Percentiles rank a stretch among this genome's conserved stretches.
Evolutionary conservation across 1,284 basidiomycete species (phyloP).

Genomic region (Cutaneotrichosporon sp.): DNA sequence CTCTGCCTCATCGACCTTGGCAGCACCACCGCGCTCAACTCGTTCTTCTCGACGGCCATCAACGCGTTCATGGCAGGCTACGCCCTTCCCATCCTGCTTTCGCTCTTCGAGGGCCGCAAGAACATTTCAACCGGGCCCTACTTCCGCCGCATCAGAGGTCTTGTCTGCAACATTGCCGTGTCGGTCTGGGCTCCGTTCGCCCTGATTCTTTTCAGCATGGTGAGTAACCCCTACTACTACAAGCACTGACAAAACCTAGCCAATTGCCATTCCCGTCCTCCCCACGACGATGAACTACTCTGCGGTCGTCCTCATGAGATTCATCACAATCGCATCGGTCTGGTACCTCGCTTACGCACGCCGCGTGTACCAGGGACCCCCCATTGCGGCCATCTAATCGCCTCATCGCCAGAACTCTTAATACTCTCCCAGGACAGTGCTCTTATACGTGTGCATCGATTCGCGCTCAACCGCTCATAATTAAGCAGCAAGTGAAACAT

Average conservation of each 20-base stretch:
- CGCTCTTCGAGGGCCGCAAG: slow-evolving; percentile 15
- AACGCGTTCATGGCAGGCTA: slow-evolving; percentile 22
- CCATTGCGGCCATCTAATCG: not conserved
- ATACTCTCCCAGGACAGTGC: too few species aligned
- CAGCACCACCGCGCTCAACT: slow-evolving; percentile 26
- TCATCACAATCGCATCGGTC: slow-evolving; percentile 46
- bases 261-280: slow-evolving; percentile 52
- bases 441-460: too few species aligned
- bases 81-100: slow-evolving; percentile 22
- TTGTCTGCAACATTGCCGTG: slow-evolving; percentile 17
- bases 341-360: slow-evolving; percentile 49
- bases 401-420: too few species aligned
- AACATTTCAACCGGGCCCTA: slow-evolving; percentile 14
- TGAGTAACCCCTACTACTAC: too few species aligned
- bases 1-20: slow-evolving; percentile 29
- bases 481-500: too few species aligned
- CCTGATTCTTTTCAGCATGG: slow-evolving; percentile 21
- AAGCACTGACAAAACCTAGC: not conserved
- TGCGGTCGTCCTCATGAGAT: slow-evolving; percentile 49
- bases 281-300: slow-evolving; percentile 54
- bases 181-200: slow-evolving; percentile 21
- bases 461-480: too few species aligned
- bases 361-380: slow-evolving; percentile 41
- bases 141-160: slow-evolving; percentile 9
- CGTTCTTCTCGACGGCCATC: slow-evolving; percentile 24